Evolutionary conservation across 2,329 filamentous ascomycete genomes (phyloP).

Genomic region (Colletotrichum spaethianum): DNA sequence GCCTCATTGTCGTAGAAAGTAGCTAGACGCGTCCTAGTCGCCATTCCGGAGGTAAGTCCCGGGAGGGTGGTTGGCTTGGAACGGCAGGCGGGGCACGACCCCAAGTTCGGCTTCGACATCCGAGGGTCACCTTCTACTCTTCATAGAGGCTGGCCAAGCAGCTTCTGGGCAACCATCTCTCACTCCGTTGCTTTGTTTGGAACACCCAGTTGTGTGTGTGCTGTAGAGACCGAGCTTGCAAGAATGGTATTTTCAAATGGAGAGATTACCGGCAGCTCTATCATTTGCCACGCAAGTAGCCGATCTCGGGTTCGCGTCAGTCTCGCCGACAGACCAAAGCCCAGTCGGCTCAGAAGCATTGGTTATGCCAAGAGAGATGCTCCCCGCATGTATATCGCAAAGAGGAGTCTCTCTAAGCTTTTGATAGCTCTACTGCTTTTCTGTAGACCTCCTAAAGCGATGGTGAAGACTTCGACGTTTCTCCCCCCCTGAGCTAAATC

Average conservation of each 20-base stretch:
- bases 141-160: not conserved
- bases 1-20: not conserved
- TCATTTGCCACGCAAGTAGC: not conserved
- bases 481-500: too few relatives aligned
- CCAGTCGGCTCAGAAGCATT: not conserved
- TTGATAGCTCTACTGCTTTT: too few relatives aligned
- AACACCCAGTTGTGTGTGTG: not conserved
- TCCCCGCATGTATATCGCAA: not conserved
- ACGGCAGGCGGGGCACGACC: not conserved
- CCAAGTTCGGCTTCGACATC: slow-evolving; percentile 13
- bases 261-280: too few relatives aligned
- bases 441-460: too few relatives aligned
- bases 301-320: not conserved
- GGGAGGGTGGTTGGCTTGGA: not conserved
- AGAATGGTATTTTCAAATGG: too few relatives aligned
- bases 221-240: too few relatives aligned
- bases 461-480: too few relatives aligned
- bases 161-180: not conserved
- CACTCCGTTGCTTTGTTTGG: too few relatives aligned
- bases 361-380: not conserved
- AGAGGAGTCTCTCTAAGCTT: not conserved
- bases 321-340: not conserved
- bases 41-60: not conserved
- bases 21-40: not conserved
- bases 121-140: not conserved